These are phyloP conservation scores for Aspergillus niger DNA, from an alignment of 2,329 filamentous ascomycete species.

Conservation along the genomic window DNA sequence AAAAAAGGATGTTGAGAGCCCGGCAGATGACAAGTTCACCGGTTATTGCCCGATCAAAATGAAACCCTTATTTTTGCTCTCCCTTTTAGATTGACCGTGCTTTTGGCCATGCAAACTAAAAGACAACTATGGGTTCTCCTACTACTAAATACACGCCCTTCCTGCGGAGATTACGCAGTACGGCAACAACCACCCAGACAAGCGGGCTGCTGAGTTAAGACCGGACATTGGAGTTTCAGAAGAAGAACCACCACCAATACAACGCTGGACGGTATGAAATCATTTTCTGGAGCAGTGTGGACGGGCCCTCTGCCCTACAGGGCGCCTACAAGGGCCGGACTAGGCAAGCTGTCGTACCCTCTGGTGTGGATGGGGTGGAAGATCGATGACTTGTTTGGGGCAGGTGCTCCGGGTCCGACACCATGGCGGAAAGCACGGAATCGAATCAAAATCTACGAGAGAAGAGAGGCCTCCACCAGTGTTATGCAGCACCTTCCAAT, in stretches of 20 bases:
- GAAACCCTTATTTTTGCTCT: not conserved
- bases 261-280: too few relatives aligned
- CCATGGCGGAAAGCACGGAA: not conserved
- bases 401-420: not conserved
- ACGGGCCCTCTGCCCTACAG: slow-evolving; percentile 5
- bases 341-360: not conserved
- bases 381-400: not conserved
- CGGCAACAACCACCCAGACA: too few relatives aligned
- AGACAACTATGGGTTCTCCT: not conserved
- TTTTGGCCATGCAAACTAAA: not conserved
- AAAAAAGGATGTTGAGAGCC: not conserved
- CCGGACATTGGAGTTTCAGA: too few relatives aligned
- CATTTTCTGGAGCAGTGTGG: not conserved
- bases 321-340: not conserved
- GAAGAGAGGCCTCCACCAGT: not conserved
- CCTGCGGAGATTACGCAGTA: too few relatives aligned
- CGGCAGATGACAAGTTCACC: not conserved
- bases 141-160: too few relatives aligned
- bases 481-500: not conserved
- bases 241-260: too few relatives aligned
- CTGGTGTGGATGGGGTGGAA: slow-evolving; percentile 1
- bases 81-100: not conserved
- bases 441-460: not conserved
- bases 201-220: too few relatives aligned
- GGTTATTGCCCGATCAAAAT: not conserved